These are phyloP conservation scores for Vitis rotundifolia DNA, from an alignment of 164 flowering plant species.

Conservation along the genomic window DNA sequence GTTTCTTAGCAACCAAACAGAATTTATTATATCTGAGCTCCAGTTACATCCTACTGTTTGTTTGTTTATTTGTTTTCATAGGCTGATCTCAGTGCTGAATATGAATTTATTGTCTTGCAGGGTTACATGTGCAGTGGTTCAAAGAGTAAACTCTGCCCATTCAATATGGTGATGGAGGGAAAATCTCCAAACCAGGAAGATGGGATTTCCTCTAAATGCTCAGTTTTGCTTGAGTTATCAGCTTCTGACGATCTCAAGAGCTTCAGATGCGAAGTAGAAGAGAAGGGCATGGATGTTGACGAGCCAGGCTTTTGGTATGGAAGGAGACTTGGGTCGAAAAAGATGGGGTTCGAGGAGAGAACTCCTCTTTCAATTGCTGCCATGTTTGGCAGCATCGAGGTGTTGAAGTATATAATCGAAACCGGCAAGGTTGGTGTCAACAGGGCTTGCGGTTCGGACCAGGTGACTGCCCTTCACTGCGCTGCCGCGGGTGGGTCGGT, in stretches of 20 bases:
- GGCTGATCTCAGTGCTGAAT: too few relatives aligned
- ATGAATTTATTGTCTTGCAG: slow-evolving; percentile 16
- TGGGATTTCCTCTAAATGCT: slow-evolving; percentile 18
- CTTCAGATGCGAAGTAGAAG: slow-evolving; percentile 54
- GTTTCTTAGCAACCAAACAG: not conserved
- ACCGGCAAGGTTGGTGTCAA: slow-evolving; percentile 58
- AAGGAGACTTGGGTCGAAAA: slow-evolving; percentile 58
- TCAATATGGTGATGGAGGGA: slow-evolving; percentile 39
- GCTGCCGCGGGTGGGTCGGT: slow-evolving; percentile 81
- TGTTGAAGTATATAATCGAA: slow-evolving; percentile 55
- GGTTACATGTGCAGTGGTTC: slow-evolving; percentile 45
- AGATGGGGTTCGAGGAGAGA: slow-evolving; percentile 78
- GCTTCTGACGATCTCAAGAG: slow-evolving; percentile 63
- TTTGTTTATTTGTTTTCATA: not conserved
- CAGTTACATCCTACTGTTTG: not conserved
- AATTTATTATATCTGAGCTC: slow-evolving; percentile 1
- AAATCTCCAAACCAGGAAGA: slow-evolving; percentile 21
- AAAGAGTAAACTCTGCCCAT: slow-evolving; percentile 28
- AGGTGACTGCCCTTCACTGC: slow-evolving; percentile 89
- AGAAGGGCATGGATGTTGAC: slow-evolving; percentile 47
- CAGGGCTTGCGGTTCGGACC: slow-evolving; percentile 61
- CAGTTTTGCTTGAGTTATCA: slow-evolving; percentile 69
- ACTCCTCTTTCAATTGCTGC: slow-evolving; percentile 88
- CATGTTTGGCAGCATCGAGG: slow-evolving; percentile 62
- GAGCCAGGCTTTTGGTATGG: slow-evolving; percentile 78